Evolutionary conservation across 2,329 filamentous ascomycete species (phyloP), one percentile per base, ranked within the genome.

Genomic region (Triangularia verruculosa): DNA sequence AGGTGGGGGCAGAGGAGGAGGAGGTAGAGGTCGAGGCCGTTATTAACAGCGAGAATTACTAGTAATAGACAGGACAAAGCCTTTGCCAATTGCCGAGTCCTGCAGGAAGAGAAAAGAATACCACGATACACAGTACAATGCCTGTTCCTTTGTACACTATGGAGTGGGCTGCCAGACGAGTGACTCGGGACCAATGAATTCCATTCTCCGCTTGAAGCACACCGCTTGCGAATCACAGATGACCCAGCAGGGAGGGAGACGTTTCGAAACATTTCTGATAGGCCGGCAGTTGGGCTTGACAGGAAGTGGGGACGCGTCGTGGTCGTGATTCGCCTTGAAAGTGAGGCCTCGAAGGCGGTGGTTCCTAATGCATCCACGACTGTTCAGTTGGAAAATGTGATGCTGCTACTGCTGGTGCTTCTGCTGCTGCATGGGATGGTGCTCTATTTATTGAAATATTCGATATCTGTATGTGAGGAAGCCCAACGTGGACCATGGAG

Each of bases 181-280:
- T 7, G 13, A 30, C 12, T 30, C 20, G 27, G 54, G 54, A 7
- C 56, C 34, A 34, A 47, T 20, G 8, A 25, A 58, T 47, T 30
- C 56, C 43, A 25, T 39, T 58, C 17, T 9, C 13, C 34, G 57
- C 12, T 25, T 28, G 24, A 59, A 43, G 57, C 57, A 47, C 57
- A 59, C 34, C 39, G 57, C 34, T 24, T 13, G 54, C 56, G 24
- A 57, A 57, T 32, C 56, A 57, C 24, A 39, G 13, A 39, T 7
- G n/a, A 57, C 22, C 17, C 20, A n/a, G 34, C 13, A 47, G n/a
- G 39, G n/a, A 20, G 39, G n/a, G 12, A 11, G 24, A 51, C 61
- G 61, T 65, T 63, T 65, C 57, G 64, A 65, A 65, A 65, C 64
- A 63, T 65, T 54, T 62, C 43, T 24, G 52, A 55, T 51, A 62